Conservation (phyloP, 257 asterid species). For the Capsicum pubescens region DNA sequence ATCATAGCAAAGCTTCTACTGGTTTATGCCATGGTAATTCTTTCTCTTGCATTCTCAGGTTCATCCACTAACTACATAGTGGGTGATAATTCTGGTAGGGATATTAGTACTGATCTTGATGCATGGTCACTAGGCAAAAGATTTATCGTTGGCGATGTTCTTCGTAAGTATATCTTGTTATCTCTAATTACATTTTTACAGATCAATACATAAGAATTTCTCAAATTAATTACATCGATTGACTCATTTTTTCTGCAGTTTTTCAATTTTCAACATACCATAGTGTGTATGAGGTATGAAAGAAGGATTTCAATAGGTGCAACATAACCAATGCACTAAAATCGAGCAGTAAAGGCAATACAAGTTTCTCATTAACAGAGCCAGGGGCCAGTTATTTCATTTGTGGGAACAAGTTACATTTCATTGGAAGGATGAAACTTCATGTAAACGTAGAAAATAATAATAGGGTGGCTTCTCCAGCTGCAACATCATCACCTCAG, state of each 20-base stretch:
- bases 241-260: constrained; percentile 42
- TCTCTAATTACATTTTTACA: neutral
- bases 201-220: neutral
- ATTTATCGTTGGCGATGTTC: constrained; percentile 34
- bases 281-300: constrained; percentile 59
- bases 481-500: constrained; percentile 44
- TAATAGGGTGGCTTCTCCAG: constrained; percentile 36
- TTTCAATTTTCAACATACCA: constrained; percentile 67
- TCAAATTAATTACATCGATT: neutral
- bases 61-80: constrained; percentile 60
- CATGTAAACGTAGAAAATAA: constrained; percentile 44
- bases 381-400: constrained; percentile 67
- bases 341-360: constrained; percentile 68
- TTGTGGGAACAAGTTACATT: constrained; percentile 70
- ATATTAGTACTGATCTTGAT: constrained; percentile 77
- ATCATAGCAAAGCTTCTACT: constrained; percentile 50
- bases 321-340: constrained; percentile 64
- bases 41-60: constrained; percentile 39
- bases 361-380: constrained; percentile 45
- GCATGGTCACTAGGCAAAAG: constrained; percentile 65
- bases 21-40: constrained; percentile 32
- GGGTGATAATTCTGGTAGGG: constrained; percentile 88
- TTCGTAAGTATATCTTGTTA: constrained; percentile 45
- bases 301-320: constrained; percentile 59
- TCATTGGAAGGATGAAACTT: constrained; percentile 85